Base-by-base conservation (phyloP, 345 rosid species). In the Anastatica hierochuntica region DNA sequence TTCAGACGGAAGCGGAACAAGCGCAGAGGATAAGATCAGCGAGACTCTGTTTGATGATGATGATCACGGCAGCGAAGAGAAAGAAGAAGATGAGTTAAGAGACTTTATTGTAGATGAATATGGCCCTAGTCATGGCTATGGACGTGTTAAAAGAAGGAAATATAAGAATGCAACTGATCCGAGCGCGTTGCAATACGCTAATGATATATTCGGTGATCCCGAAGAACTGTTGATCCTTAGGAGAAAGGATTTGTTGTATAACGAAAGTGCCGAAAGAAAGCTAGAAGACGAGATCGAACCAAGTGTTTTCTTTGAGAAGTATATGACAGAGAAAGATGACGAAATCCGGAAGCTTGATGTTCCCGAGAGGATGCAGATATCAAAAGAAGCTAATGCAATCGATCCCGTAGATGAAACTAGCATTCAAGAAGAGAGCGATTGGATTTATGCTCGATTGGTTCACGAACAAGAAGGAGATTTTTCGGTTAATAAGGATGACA, bases 271-370 rank as follows among this genome's bases (percentile, higher is more conserved):
- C 73, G 97, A 85, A 66, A 76, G 81, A 63, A 81, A 81, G 68
- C 74, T 88, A 59, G 97, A 92, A 64, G 95, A 88, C 67, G 90
- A 88, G 69, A 88, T 92, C 72, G 98, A 92, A 55, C 98, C 98
- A 13, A 59, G 74, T 44, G 78, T 88, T 51, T 82, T 92, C 17
- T 78, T 84, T 48, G 98, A 88, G 63, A 92, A 92, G 79, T 92
- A 88, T 61, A 88, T 92, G 96, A 92, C 98, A 1, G 90, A 77
- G 72, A 81, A 81, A 70, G 98, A 92, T 74, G 97, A 92, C 42
- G 69, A 70, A 59, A 88, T 92, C 46, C 78, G 94, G 26, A 70
- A 59, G 62, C 71, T 67, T 70, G 97, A 92, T 74, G 60, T 88
- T 68, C 97, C 97, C 13, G 98, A 92, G 76, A 78, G 97, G 64